Conservation (phyloP, 1,284 basidiomycete genomes). For the Rhodofomes roseus region DNA sequence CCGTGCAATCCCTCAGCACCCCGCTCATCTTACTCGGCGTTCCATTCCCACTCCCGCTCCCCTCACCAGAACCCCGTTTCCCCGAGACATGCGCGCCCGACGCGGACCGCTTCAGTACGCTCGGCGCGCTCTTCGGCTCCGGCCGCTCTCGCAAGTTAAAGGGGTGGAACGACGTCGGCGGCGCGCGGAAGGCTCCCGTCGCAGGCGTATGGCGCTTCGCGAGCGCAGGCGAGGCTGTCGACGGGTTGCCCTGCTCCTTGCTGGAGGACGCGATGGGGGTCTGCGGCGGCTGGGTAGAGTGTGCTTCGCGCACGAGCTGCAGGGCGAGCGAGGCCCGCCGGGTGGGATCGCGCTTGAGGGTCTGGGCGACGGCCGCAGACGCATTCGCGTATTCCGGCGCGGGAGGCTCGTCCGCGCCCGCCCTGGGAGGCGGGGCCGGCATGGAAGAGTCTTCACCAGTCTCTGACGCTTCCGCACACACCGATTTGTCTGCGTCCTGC, state of each 20-base stretch:
- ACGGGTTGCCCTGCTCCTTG: neutral
- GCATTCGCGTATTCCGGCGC: neutral
- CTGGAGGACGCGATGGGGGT: conserved; percentile 17
- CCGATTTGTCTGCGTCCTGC: neutral
- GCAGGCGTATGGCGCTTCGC: neutral
- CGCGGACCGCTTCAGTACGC: neutral
- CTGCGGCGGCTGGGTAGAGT: conserved; percentile 44
- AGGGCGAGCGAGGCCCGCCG: conserved; percentile 57
- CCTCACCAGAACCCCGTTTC: conserved; percentile 9
- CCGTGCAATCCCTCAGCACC: conserved; percentile 72
- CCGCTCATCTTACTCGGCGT: neutral
- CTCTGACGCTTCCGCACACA: too few species aligned
- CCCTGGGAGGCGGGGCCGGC: neutral
- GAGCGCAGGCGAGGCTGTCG: neutral
- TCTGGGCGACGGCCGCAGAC: neutral
- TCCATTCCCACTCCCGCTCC: neutral
- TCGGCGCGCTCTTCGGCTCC: conserved; percentile 9
- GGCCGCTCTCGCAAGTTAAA: conserved; percentile 6
- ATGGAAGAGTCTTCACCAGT: neutral
- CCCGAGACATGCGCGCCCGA: conserved; percentile 15
- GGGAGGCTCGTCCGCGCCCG: neutral
- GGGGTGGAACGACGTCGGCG: neutral
- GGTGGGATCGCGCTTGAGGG: conserved; percentile 39
- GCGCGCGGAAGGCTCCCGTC: neutral
- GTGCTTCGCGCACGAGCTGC: conserved; percentile 30